Conservation (phyloP, 2,329 filamentous ascomycete genomes). For the Thielaviopsis cerberus region DNA sequence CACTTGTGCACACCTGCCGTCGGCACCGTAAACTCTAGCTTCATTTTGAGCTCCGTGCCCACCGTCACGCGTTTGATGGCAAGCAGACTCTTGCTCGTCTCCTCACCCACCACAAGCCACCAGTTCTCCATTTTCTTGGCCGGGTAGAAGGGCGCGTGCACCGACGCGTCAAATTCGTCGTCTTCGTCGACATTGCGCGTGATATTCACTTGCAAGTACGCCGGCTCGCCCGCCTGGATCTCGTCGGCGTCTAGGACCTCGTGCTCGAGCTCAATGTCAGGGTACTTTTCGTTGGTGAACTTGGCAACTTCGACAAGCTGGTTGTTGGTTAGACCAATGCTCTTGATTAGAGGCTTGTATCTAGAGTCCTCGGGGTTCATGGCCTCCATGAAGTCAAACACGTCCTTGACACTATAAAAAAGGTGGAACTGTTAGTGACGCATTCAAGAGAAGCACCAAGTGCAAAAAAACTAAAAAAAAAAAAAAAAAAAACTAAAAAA, state of each 20-base stretch:
- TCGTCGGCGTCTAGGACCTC: conserved; percentile 64
- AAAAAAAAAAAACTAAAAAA: no score
- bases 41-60: conserved; percentile 55
- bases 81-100: conserved; percentile 68
- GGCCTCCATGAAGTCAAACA: conserved; percentile 95
- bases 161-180: conserved; percentile 52
- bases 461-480: neutral
- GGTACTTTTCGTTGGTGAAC: conserved; percentile 93
- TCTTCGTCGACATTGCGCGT: conserved; percentile 64
- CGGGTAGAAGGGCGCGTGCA: conserved; percentile 92
- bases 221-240: conserved; percentile 61
- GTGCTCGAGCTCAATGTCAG: conserved; percentile 81
- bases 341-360: conserved; percentile 58
- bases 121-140: conserved; percentile 87
- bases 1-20: conserved; percentile 68
- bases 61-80: conserved; percentile 92
- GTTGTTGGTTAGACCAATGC: conserved; percentile 57
- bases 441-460: neutral
- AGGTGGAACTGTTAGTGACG: conserved; percentile 17
- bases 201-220: conserved; percentile 69
- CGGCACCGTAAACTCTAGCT: conserved; percentile 75
- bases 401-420: conserved; percentile 55
- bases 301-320: conserved; percentile 78
- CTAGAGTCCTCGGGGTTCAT: conserved; percentile 89
- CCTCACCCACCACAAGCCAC: conserved; percentile 94